Evolutionary conservation across 2,329 filamentous ascomycete genomes (phyloP).

Genomic region (Rachicladosporium sp.): DNA sequence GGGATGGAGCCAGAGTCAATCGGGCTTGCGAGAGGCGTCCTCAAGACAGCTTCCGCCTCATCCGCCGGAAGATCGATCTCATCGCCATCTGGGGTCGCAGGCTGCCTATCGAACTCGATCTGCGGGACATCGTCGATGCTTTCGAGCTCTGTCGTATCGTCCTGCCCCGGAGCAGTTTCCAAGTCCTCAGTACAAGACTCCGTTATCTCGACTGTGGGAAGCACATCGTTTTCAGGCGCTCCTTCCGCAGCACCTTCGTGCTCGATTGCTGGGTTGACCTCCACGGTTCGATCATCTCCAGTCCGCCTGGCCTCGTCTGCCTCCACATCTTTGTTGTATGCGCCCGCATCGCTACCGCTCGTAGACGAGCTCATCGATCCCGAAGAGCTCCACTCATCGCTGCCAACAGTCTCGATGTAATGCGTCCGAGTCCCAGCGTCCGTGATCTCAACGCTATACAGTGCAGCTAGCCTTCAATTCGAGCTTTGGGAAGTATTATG

Average conservation of each 20-base stretch:
- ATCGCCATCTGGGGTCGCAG: constrained; percentile 3
- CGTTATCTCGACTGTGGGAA: no score
- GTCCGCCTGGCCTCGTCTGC: constrained; percentile 22
- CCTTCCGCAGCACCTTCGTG: constrained; percentile 6
- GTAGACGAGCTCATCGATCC: constrained; percentile 57
- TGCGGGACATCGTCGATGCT: constrained; percentile 15
- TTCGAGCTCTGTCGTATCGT: constrained; percentile 3
- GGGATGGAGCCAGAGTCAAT: constrained; percentile 61
- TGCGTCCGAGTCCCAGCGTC: no score
- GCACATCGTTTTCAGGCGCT: no score
- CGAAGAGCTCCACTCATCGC: no score
- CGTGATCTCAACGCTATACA: no score
- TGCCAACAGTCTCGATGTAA: no score
- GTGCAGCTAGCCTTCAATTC: no score
- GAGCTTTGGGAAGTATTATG: no score
- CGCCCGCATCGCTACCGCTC: constrained; percentile 50
- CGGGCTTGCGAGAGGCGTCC: constrained; percentile 46
- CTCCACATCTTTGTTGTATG: constrained; percentile 41
- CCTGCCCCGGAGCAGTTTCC: neutral
- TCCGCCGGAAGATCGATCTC: constrained; percentile 2
- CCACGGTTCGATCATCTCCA: constrained; percentile 15
- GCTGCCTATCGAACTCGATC: constrained; percentile 6
- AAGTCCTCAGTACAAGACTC: no score
- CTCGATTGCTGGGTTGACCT: constrained; percentile 13
- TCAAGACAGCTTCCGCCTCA: constrained; percentile 9